phyloP scores from a whole-genome alignment of 2,329 filamentous ascomycete species.

The Exophiala oligosperma region DNA sequence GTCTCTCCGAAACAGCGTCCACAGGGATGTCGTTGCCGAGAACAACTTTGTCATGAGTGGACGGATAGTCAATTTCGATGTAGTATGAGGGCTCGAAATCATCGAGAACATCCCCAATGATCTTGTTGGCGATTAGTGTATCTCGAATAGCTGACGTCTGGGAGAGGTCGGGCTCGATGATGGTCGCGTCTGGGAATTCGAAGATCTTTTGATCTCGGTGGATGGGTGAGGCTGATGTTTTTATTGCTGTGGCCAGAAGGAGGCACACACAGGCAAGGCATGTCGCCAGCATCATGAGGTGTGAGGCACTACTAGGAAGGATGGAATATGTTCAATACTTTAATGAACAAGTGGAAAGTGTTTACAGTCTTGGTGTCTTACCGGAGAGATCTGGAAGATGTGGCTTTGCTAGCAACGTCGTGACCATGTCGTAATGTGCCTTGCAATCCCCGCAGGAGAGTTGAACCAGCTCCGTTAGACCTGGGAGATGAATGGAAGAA shows the following conservation, averaged over 20 bases:
- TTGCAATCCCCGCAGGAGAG: too few relatives aligned
- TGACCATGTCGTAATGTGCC: slow-evolving; percentile 4
- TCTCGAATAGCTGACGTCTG: slow-evolving; percentile 25
- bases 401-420: neutral
- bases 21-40: slow-evolving; percentile 58
- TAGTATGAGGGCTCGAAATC: slow-evolving; percentile 58
- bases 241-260: neutral
- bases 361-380: too few relatives aligned
- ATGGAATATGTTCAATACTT: neutral
- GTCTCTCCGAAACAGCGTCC: slow-evolving; percentile 42
- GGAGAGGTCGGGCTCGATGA: slow-evolving; percentile 11
- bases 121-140: slow-evolving; percentile 27
- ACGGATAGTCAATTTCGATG: slow-evolving; percentile 51
- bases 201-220: slow-evolving; percentile 5
- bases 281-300: slow-evolving; percentile 2
- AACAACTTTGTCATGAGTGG: slow-evolving; percentile 43
- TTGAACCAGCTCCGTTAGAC: too few relatives aligned
- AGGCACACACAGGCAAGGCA: slow-evolving; percentile 4
- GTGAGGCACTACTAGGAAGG: neutral
- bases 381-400: too few relatives aligned
- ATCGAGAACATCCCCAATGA: slow-evolving; percentile 52
- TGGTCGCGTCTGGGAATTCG: neutral
- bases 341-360: too few relatives aligned
- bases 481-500: too few relatives aligned
- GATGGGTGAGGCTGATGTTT: neutral